A percentile compares a stretch with the other conserved stretches of the same genome.
Conservation (phyloP, 2,329 filamentous ascomycete species). For the Chrysoporthe cubensis region DNA sequence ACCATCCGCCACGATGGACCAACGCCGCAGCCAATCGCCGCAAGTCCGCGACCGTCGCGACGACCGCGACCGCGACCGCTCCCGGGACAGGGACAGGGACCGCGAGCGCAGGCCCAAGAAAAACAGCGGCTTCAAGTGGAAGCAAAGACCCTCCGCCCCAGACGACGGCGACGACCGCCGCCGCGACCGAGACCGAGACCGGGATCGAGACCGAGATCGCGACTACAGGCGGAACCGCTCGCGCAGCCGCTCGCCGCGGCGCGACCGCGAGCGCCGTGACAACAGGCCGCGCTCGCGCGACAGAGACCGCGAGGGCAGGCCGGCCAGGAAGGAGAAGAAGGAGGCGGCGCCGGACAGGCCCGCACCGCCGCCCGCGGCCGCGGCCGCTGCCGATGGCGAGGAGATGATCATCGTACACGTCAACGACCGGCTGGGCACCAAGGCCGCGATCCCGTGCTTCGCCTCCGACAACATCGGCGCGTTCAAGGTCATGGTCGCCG, state of each 20-base stretch:
- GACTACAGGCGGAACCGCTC: slow-evolving; percentile 33
- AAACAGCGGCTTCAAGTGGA: slow-evolving; percentile 38
- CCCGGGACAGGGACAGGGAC: neutral
- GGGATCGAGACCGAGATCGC: slow-evolving; percentile 25
- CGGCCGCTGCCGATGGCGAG: slow-evolving; percentile 48
- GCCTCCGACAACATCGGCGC: slow-evolving; percentile 81
- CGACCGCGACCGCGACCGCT: slow-evolving; percentile 21
- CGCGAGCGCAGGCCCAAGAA: slow-evolving; percentile 23
- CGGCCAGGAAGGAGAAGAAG: slow-evolving; percentile 34
- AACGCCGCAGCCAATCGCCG: slow-evolving; percentile 7
- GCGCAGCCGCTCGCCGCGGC: slow-evolving; percentile 35
- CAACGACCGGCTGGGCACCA: slow-evolving; percentile 96
- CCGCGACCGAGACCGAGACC: slow-evolving; percentile 27
- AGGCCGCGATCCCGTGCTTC: slow-evolving; percentile 88
- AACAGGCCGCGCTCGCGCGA: slow-evolving; percentile 27
- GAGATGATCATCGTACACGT: slow-evolving; percentile 94
- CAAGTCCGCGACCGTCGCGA: slow-evolving; percentile 4
- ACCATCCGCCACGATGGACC: slow-evolving; percentile 1
- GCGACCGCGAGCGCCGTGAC: slow-evolving; percentile 31
- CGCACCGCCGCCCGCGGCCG: slow-evolving; percentile 34
- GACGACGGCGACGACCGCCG: slow-evolving; percentile 29
- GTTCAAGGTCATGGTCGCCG: slow-evolving; percentile 91
- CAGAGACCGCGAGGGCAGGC: slow-evolving; percentile 35
- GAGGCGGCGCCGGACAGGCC: slow-evolving; percentile 41
- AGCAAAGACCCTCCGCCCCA: slow-evolving; percentile 33